Percentiles rank a stretch among this genome's conserved stretches.
These are phyloP conservation scores for Serpula lacrymans DNA, from an alignment of 768 basidiomycete genomes.

Conservation along the genomic window DNA sequence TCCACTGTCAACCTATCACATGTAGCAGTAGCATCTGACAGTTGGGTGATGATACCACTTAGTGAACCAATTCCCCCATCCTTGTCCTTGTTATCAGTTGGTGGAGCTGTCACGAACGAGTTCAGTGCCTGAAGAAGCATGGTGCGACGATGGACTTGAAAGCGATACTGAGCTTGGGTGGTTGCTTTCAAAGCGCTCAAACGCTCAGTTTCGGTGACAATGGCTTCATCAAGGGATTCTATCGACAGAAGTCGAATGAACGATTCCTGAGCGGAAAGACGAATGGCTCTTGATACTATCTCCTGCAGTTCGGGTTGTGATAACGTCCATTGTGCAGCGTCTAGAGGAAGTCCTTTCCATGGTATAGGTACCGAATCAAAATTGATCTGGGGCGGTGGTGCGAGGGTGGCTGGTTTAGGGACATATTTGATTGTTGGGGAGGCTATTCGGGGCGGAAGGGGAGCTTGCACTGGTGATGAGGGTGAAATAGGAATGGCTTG, in stretches of 20 bases:
- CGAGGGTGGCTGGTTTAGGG: constrained; percentile 27
- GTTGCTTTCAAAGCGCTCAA: constrained; percentile 48
- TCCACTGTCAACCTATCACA: constrained; percentile 59
- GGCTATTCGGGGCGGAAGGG: constrained; percentile 11
- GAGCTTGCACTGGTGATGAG: constrained; percentile 2
- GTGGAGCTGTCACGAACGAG: constrained; percentile 39
- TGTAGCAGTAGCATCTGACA: constrained; percentile 54
- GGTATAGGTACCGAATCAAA: constrained; percentile 57
- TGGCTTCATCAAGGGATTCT: constrained; percentile 54
- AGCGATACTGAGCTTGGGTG: constrained; percentile 66
- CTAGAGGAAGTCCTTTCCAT: constrained; percentile 68
- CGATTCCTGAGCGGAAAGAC: constrained; percentile 62
- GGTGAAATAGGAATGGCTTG: constrained; percentile 7
- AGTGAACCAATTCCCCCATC: constrained; percentile 36
- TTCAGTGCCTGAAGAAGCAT: constrained; percentile 72
- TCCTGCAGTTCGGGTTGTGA: constrained; percentile 56
- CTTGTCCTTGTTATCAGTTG: constrained; percentile 19
- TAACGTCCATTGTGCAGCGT: constrained; percentile 64
- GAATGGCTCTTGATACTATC: constrained; percentile 70
- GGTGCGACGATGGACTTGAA: constrained; percentile 60
- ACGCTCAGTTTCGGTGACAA: constrained; percentile 58
- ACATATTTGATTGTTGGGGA: constrained; percentile 6
- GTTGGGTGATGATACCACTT: constrained; percentile 48
- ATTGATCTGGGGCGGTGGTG: constrained; percentile 46
- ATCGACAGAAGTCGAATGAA: constrained; percentile 68